Base-by-base conservation (phyloP, 345 rosid genomes). In the Geranium rotundifolium region DNA sequence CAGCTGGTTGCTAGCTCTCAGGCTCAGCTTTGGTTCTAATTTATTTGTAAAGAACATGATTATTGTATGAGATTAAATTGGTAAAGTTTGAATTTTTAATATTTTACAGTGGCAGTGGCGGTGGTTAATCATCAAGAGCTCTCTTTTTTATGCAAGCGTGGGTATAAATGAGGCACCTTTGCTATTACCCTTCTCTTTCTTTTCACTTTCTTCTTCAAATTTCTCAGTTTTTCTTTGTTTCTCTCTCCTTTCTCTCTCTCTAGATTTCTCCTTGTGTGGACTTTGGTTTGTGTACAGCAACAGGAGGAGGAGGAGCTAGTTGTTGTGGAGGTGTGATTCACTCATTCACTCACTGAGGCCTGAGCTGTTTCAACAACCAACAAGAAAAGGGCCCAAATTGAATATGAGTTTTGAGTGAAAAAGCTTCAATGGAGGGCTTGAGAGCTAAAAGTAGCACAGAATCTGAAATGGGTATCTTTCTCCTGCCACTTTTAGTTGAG, bases 391-490 rank as follows among this genome's bases (percentile, higher is more conserved):
- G 16, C 14, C 52, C 52, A 46, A 46, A 46, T 46, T 46, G 52
- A 46, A 46, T 46, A 46, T 9, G 52, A 14, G 52, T 46, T 46
- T 46, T 46, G 52, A 12, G 52, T 46, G 41, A 34, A 46, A 46
- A 46, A 46, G 52, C 52, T 46, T 46, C 15, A 46, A 46, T 46
- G 52, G 52, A 46, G 15, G 52, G 52, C 52, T 23, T 7, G 52
- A 46, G 52, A 46, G 52, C 52, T 46, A 46, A 46, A 46, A 46
- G 52, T 12, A 46, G 52, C 52, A 46, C 52, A 46, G 52, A 89
- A 74, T 87, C 96, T 84, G 85, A 80, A 80, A 79, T 77, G 81
- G 87, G 90, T 91, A 77, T 81, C 84, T 81, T 82, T 84, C 52
- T 46, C 52, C 12, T 46, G 52, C 52, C 52, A 46, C 52, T 46